Base-by-base conservation (phyloP, 1,139 yeast species). In the Scheffersomyces insectosa region DNA sequence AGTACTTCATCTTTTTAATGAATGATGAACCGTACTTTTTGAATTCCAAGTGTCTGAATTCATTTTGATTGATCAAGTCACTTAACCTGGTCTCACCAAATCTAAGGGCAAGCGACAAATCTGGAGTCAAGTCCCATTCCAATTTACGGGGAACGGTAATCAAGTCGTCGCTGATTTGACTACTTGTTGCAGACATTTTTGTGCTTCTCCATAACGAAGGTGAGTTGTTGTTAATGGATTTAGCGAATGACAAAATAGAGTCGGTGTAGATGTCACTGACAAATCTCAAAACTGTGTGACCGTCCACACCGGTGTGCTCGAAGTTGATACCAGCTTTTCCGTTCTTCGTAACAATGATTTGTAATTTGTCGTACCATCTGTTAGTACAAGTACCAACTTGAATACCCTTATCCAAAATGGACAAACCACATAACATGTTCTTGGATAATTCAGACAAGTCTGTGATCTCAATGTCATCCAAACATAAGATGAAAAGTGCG, bases 301-400 rank as follows among this genome's bases (percentile, higher is more conserved):
- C 97, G 67, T 90, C 97, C 30, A 90, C 95, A 56, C 97, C 97
- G 0, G 97, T 90, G 60, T 90, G 97, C 61, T 90, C 97, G 61
- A 90, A 90, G 63, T 90, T 90, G 55, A 90, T 84, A 33, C 97
- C 97, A 1, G 95, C 96, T 63, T 88, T 88, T 32, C 96, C 96
- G 63, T 89, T 88, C 60, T 83, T 82, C n/a, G 97, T 88, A 41
- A 90, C 82, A 45, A 90, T 90, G 51, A 90, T 77, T 65, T 90
- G 97, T 50, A 90, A 70, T 67, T 90, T 90, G 66, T 90, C 97
- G 62, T 89, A 90, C 97, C 97, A 90, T 62, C 97, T 76, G 65
- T 90, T 90, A 33, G 96, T 87, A 66, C 97, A 89, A 9, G 97
- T 89, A 49, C 97, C 97, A 31, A 86, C 85, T 66, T 90, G 97